Base-by-base conservation (phyloP, 2,329 filamentous ascomycete genomes). In the Tothia fuscella region DNA sequence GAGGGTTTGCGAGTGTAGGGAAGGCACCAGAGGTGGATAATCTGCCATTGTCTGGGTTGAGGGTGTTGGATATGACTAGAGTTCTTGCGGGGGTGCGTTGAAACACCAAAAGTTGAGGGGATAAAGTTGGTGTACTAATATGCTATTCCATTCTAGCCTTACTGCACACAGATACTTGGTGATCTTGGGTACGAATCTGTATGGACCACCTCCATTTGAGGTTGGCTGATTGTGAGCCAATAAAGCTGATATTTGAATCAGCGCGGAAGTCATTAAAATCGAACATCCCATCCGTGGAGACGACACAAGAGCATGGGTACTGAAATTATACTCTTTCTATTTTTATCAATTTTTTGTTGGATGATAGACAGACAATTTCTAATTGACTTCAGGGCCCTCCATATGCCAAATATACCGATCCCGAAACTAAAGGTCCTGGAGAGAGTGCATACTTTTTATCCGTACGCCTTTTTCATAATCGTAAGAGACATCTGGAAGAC, bases 261-360 rank as follows among this genome's bases (percentile, higher is more conserved):
- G 87, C 49, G 91, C 91, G 50, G 89, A 98, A 59, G 79, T 98
- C 24, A 94, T 98, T 64, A 98, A 98, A 63, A 76, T 98, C 47
- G 91, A 98, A 62, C 91, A 98, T 61, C 91, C 91, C 3, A 77
- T 77, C 4, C 74, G 85, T 44, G 91, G 85, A 28, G 91, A 98
- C 57, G 91, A 98, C 57, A 98, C 91, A 7, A 71, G 91, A 53
- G 88, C 88, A 38, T 98, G 91, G 91, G n/a, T n/a, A n/a, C n/a
- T n/a, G n/a, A n/a, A n/a, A n/a, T n/a, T n/a, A n/a, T n/a, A n/a
- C n/a, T n/a, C n/a, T n/a, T n/a, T n/a, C n/a, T n/a, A n/a, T n/a
- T n/a, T n/a, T n/a, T n/a, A n/a, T n/a, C n/a, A n/a, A n/a, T n/a
- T n/a, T n/a, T n/a, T n/a, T n/a, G n/a, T n/a, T n/a, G n/a, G n/a